Evolutionary conservation across 192 early-diverging fungal genomes (phyloP).

Genomic region (Kickxella alabastrina): DNA sequence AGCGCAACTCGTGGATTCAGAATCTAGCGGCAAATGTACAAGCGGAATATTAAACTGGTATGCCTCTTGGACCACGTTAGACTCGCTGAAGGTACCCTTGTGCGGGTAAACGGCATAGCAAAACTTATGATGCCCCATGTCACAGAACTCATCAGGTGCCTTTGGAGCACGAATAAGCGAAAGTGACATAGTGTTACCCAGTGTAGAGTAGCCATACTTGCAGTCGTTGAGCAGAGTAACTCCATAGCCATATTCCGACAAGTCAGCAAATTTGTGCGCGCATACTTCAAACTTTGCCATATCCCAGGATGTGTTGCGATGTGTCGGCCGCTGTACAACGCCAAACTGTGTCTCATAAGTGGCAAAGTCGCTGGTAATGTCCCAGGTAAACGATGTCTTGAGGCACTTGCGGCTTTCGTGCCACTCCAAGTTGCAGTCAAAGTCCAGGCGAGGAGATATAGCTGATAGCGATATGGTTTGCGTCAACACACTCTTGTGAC

Average conservation of each 20-base stretch:
- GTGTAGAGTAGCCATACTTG: conserved; percentile 92
- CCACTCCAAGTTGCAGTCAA: conserved; percentile 87
- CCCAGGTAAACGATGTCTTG: conserved; percentile 90
- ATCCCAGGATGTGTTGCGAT: conserved; percentile 89
- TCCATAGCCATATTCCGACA: conserved; percentile 91
- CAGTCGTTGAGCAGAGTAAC: conserved; percentile 89
- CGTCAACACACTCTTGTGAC: conserved; percentile 58
- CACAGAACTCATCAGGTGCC: conserved; percentile 54
- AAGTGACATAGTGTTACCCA: conserved; percentile 75
- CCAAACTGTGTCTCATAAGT: conserved; percentile 97
- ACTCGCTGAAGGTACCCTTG: conserved; percentile 75
- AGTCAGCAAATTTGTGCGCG: conserved; percentile 93
- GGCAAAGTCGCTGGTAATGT: conserved; percentile 73
- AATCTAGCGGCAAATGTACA: conserved; percentile 27
- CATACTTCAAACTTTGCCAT: conserved; percentile 89
- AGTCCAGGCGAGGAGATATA: conserved; percentile 71
- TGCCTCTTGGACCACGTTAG: conserved; percentile 79
- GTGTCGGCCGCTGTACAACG: conserved; percentile 82
- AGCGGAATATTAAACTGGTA: conserved; percentile 87
- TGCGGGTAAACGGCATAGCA: conserved; percentile 89
- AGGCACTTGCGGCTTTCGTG: conserved; percentile 81
- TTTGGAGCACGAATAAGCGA: conserved; percentile 86
- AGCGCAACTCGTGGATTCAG: too few relatives aligned
- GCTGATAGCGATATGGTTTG: conserved; percentile 76
- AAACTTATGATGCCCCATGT: conserved; percentile 71